Conservation (phyloP, 202 grass and related monocot species). For the Panicum virgatum region DNA sequence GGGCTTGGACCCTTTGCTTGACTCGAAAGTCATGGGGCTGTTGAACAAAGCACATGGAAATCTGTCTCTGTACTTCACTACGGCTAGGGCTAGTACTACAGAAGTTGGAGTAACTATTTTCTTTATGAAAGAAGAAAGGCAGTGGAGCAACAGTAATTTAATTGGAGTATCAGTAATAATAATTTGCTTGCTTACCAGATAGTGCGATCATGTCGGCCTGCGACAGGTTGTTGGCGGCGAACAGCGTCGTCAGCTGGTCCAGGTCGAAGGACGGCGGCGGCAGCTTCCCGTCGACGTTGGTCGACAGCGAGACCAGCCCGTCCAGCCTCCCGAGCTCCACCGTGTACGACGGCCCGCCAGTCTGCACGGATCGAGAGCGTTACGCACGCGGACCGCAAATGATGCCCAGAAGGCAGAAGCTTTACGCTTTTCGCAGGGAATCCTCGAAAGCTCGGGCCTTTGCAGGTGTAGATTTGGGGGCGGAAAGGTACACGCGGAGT, state of each 20-base stretch:
- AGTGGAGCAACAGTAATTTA: not conserved
- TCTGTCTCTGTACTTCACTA: not conserved
- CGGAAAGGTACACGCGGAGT: slow-evolving; percentile 9
- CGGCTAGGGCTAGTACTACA: not conserved
- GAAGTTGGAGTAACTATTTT: not conserved
- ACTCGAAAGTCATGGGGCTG: slow-evolving; percentile 19
- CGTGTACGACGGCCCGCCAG: slow-evolving; percentile 71
- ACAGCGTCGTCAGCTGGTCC: slow-evolving; percentile 69
- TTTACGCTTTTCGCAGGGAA: not conserved
- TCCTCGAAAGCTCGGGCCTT: slow-evolving; percentile 11
- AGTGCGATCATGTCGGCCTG: slow-evolving; percentile 85
- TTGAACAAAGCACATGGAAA: slow-evolving; percentile 12
- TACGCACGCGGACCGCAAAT: not conserved
- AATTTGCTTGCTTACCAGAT: slow-evolving; percentile 54
- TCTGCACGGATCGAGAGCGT: slow-evolving; percentile 25
- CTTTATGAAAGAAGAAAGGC: not conserved
- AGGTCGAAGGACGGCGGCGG: slow-evolving; percentile 67
- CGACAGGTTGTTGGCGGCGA: slow-evolving; percentile 79
- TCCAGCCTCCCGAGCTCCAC: slow-evolving; percentile 88
- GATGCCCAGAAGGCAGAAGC: not conserved
- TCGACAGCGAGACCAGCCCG: slow-evolving; percentile 74
- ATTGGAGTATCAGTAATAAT: not conserved
- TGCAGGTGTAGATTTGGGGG: not conserved
- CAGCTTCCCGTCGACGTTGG: slow-evolving; percentile 65
- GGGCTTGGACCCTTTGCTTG: slow-evolving; percentile 9